Percentiles rank a stretch among this genome's conserved stretches.
phyloP scores from a whole-genome alignment of 2,329 filamentous ascomycete species.

The Didymella pomorum region DNA sequence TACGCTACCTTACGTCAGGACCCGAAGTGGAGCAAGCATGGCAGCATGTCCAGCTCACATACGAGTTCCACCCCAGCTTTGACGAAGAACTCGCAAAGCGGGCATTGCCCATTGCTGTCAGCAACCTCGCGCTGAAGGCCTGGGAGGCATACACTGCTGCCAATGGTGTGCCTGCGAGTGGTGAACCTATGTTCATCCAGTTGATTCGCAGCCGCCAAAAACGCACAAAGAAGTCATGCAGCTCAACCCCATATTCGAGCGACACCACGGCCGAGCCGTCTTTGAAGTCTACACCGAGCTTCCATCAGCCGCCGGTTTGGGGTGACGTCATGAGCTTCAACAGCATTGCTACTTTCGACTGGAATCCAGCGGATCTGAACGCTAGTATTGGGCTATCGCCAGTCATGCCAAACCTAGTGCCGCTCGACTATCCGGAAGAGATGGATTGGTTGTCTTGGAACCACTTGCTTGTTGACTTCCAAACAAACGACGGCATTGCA shows the following conservation, averaged over 20 bases:
- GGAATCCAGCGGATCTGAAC: conserved; percentile 23
- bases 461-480: conserved; percentile 37
- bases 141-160: conserved; percentile 49
- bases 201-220: conserved; percentile 24
- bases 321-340: not conserved
- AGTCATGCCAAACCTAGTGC: conserved; percentile 13
- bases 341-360: conserved; percentile 17
- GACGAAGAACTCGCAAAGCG: conserved; percentile 45
- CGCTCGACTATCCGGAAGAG: conserved; percentile 27
- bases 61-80: conserved; percentile 54
- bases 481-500: conserved; percentile 10
- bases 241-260: no score
- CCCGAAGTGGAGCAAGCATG: conserved; percentile 52
- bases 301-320: not conserved
- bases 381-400: conserved; percentile 19
- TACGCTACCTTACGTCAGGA: conserved; percentile 38
- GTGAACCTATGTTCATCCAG: conserved; percentile 37
- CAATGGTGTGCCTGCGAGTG: conserved; percentile 13
- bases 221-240: conserved; percentile 6
- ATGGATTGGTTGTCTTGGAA: conserved; percentile 45
- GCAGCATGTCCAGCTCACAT: conserved; percentile 56
- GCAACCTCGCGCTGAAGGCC: conserved; percentile 54
- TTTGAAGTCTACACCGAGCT: not conserved
- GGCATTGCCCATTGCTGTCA: conserved; percentile 55
- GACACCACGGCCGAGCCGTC: no score